Evolutionary conservation across 768 basidiomycete genomes (phyloP).

Genomic region (Tulasnella sp.): DNA sequence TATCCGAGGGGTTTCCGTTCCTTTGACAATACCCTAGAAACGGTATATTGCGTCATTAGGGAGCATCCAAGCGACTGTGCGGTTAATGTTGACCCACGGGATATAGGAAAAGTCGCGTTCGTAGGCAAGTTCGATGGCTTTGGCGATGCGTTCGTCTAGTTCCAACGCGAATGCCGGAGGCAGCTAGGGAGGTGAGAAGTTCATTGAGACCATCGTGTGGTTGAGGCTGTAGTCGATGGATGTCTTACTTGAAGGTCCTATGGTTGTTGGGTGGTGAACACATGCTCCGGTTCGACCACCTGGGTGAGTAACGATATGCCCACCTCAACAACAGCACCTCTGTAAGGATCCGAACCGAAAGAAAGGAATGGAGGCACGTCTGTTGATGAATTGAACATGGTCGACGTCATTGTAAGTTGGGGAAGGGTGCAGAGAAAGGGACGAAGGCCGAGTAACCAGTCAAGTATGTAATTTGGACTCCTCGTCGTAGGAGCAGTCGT

Average conservation of each 20-base stretch:
- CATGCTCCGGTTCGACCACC: slow-evolving; percentile 50
- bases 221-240: neutral
- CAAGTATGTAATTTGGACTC: too few relatives aligned
- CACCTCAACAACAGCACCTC: slow-evolving; percentile 87
- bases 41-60: neutral
- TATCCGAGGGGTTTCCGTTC: slow-evolving; percentile 71
- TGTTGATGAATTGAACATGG: too few relatives aligned
- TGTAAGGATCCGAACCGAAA: slow-evolving; percentile 39
- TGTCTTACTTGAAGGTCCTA: slow-evolving; percentile 10
- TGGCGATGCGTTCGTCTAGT: slow-evolving; percentile 51
- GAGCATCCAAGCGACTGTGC: slow-evolving; percentile 16
- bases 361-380: neutral
- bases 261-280: neutral
- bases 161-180: slow-evolving; percentile 81
- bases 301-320: slow-evolving; percentile 13
- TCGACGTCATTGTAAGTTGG: too few relatives aligned
- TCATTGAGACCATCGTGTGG: slow-evolving; percentile 25
- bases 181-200: slow-evolving; percentile 16
- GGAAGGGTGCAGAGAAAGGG: too few relatives aligned
- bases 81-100: slow-evolving; percentile 41
- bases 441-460: too few relatives aligned
- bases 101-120: slow-evolving; percentile 91
- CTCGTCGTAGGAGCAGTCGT: too few relatives aligned
- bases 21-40: slow-evolving; percentile 66
- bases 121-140: slow-evolving; percentile 77